Percentiles rank a stretch among this genome's conserved stretches.
phyloP scores from a whole-genome alignment of 495 filamentous ascomycete species.

The Penicillium alfredii region DNA sequence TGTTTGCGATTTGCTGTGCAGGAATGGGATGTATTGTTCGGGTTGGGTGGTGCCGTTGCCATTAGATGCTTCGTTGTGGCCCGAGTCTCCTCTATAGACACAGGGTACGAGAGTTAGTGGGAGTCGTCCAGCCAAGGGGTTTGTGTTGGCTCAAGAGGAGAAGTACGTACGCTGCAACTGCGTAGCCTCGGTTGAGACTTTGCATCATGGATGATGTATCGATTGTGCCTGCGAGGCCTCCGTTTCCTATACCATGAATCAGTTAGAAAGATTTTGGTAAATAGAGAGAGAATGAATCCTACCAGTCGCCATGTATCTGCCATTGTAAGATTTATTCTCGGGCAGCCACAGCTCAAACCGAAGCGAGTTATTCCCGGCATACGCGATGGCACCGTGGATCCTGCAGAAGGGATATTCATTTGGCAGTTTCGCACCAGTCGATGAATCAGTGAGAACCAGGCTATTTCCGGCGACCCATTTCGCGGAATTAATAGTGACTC shows the following conservation, averaged over 20 bases:
- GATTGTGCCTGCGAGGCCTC: constrained; percentile 34
- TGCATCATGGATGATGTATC: constrained; percentile 21
- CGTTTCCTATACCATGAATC: constrained; percentile 23
- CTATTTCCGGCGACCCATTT: no score
- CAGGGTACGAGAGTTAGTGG: neutral
- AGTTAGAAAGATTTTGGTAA: neutral
- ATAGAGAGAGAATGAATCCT: neutral
- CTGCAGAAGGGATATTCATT: no score
- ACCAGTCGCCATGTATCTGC: constrained; percentile 29
- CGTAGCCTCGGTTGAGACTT: constrained; percentile 30
- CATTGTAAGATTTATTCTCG: constrained; percentile 16
- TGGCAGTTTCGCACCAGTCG: no score
- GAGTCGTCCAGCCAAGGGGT: no score
- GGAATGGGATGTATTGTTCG: constrained; percentile 16
- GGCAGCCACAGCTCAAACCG: constrained; percentile 26
- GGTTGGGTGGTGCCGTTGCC: constrained; percentile 10
- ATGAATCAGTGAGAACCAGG: no score
- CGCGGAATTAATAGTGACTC: no score
- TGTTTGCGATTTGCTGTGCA: constrained; percentile 28
- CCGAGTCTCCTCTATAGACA: constrained; percentile 18
- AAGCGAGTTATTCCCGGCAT: no score
- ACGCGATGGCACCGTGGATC: no score
- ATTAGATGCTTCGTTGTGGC: constrained; percentile 24
- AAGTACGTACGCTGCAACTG: constrained; percentile 23
- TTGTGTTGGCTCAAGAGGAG: no score